phyloP scores from a whole-genome alignment of 139 green algal species.

The Diplosphaera chodatii region DNA sequence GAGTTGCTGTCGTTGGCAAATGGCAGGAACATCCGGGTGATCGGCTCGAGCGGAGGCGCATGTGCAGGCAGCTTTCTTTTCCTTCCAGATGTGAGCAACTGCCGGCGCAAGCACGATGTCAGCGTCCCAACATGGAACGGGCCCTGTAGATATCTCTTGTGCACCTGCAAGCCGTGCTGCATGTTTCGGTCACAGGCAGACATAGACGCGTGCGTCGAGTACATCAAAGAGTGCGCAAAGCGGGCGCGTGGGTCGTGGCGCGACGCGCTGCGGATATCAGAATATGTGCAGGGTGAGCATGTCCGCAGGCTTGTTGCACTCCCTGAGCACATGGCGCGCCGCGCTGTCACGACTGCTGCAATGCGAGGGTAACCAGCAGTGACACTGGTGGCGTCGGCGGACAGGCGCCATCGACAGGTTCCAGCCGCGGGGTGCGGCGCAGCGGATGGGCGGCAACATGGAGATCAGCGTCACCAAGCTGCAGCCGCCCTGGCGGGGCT shows the following conservation, averaged over 20 bases:
- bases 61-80: background rate
- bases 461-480: background rate
- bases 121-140: too few species aligned
- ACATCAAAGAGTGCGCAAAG: background rate
- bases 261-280: background rate
- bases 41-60: background rate
- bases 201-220: background rate
- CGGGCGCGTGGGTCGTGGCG: background rate
- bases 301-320: too few species aligned
- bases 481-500: background rate
- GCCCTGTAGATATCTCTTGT: too few species aligned
- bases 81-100: background rate
- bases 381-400: too few species aligned
- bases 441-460: background rate
- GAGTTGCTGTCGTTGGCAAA: too few species aligned
- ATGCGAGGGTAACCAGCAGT: too few species aligned
- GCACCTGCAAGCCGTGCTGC: too few species aligned
- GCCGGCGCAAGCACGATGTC: too few species aligned
- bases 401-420: background rate
- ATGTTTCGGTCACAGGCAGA: background rate
- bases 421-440: background rate
- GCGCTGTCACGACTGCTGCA: too few species aligned
- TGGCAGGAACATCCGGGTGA: background rate
- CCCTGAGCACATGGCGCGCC: too few species aligned
- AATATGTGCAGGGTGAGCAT: background rate